Evolutionary conservation across 1,284 basidiomycete species (phyloP).

Genomic region (Wallemia mellicola): DNA sequence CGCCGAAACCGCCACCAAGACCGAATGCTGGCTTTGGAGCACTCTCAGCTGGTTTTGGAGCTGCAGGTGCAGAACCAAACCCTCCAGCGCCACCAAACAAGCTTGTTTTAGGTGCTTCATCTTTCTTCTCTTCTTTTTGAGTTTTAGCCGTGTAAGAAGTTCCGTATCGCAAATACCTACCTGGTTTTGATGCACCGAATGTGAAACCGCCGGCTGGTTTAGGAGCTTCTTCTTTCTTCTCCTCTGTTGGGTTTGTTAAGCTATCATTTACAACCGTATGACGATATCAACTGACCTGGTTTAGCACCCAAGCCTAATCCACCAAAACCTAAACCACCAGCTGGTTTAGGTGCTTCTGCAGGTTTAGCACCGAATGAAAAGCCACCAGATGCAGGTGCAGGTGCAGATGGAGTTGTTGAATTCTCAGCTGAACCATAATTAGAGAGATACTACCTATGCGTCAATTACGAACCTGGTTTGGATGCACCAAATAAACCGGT

Average conservation of each 20-base stretch:
- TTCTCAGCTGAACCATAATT: no score
- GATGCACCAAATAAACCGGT: constrained; percentile 10
- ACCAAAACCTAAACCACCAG: neutral
- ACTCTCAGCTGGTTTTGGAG: no score
- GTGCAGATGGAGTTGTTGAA: constrained; percentile 4
- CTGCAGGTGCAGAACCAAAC: no score
- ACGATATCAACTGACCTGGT: neutral
- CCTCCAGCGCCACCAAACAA: constrained; percentile 1
- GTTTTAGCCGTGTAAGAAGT: neutral
- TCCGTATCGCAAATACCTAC: no score
- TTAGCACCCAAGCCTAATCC: neutral
- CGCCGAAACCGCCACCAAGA: constrained; percentile 2
- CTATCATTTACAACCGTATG: no score
- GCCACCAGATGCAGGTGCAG: constrained; percentile 7
- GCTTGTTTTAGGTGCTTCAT: neutral
- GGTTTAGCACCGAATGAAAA: constrained; percentile 5
- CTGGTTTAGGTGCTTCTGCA: neutral
- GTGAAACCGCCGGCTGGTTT: no score
- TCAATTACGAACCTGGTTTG: constrained; percentile 8
- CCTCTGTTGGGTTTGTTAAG: no score
- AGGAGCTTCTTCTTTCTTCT: neutral
- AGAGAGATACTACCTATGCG: no score
- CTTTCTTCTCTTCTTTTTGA: neutral
- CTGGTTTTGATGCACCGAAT: no score
- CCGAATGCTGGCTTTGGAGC: no score